Evolutionary conservation across 1,284 basidiomycete genomes (phyloP).

Genomic region (Cryptococcus jaspeensis): DNA sequence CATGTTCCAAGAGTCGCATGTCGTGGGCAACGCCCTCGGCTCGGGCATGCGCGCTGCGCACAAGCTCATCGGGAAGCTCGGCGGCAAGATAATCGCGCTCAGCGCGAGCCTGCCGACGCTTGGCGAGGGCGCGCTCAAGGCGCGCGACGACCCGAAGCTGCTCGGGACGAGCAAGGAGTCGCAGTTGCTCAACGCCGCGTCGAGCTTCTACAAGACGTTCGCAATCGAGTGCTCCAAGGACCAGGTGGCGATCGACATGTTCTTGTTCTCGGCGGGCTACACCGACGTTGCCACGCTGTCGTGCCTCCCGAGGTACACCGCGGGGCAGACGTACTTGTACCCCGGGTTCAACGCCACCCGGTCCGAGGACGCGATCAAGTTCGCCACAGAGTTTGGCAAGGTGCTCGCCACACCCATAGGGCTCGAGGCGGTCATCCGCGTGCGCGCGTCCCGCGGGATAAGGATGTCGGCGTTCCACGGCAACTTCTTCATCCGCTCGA

Average conservation of each 20-base stretch:
- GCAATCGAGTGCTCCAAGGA: constrained; percentile 97
- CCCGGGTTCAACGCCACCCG: constrained; percentile 95
- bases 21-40: constrained; percentile 91
- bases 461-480: constrained; percentile 98
- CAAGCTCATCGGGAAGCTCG: constrained; percentile 90
- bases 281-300: constrained; percentile 83
- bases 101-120: constrained; percentile 82
- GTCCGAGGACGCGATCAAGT: constrained; percentile 94
- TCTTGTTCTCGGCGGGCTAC: constrained; percentile 89
- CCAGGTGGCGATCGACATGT: constrained; percentile 99
- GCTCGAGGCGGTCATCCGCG: constrained; percentile 95
- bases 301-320: constrained; percentile 93
- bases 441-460: constrained; percentile 89
- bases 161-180: constrained; percentile 95
- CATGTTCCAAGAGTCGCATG: constrained; percentile 94
- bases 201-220: constrained; percentile 97
- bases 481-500: constrained; percentile 98
- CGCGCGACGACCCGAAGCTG: constrained; percentile 93
- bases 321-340: constrained; percentile 97
- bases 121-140: constrained; percentile 90
- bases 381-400: constrained; percentile 94
- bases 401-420: constrained; percentile 92
- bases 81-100: constrained; percentile 92
- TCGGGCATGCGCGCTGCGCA: constrained; percentile 93
- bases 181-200: constrained; percentile 78